Base-by-base conservation (phyloP, 495 filamentous ascomycete genomes). In the Aspergillus affinis region DNA sequence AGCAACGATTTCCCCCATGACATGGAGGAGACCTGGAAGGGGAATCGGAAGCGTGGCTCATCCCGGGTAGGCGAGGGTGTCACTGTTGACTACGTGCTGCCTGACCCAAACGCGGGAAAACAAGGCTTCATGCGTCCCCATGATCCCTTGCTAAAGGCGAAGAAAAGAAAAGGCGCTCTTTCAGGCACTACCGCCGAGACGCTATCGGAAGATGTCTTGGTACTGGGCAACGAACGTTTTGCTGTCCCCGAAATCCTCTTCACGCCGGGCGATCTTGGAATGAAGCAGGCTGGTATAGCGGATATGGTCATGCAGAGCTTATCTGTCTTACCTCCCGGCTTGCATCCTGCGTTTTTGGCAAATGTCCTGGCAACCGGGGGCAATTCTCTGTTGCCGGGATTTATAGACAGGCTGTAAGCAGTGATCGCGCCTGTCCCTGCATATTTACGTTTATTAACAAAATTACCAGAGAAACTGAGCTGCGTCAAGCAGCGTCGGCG, bases 311-410 rank as follows among this genome's bases (percentile, higher is more conserved):
- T 97, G 74, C 89, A 98, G 63, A 89, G 87, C 23, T 71, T 99
- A 26, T 82, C 84, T n/a, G 82, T 75, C 8, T 65, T 98, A 32
- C 95, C 94, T 1, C 75, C 87, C 13, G 90, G 86, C 0, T 69
- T 96, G 23, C 90, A 92, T 79, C 86, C 88, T 18, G 83, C 86
- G 0, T 84, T 96, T 63, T 74, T 97, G 48, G 88, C 91, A 9
- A 98, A 99, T 64, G 86, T 97, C 30, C 69, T 97, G 15, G 86
- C 96, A 8, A 89, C 96, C 3, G 95, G 94, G 0, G 95, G 94
- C 7, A 98, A 93, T 73, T 77, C 87, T 0, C 76, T 87, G 46
- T 84, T 97, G 20, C 81, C 86, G 6, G 92, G 92, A 0, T 96
- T 97, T 62, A 83, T 92, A 70, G 84, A 90, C 64, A 81, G 95